Conservation (phyloP, 2,329 filamentous ascomycete species). For the Paramyrothecium roridum region DNA sequence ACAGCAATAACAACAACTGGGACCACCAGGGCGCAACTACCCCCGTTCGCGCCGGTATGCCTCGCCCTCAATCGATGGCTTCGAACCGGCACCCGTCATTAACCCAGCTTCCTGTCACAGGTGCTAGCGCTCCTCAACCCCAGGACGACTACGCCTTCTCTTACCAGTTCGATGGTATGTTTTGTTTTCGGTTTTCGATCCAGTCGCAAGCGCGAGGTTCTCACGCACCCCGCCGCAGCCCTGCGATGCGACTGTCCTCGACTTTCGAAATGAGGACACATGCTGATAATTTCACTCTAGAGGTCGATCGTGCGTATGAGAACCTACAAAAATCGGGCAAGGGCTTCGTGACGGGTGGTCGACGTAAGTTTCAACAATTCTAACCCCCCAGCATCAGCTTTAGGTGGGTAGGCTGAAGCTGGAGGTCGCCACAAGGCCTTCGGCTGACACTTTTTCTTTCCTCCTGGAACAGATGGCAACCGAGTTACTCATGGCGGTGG, state of each 20-base stretch:
- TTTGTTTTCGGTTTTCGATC: background rate
- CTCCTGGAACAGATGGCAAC: constrained; percentile 53
- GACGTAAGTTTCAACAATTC: constrained; percentile 70
- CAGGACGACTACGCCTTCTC: constrained; percentile 80
- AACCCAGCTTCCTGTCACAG: constrained; percentile 36
- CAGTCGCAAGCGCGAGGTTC: background rate
- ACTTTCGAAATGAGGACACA: background rate
- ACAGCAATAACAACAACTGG: constrained; percentile 34
- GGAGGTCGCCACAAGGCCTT: constrained; percentile 10
- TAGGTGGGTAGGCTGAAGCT: constrained; percentile 13
- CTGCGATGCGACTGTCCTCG: background rate
- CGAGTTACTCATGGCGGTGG: constrained; percentile 61
- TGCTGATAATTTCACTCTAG: constrained; percentile 44
- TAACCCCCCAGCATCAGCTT: constrained; percentile 6
- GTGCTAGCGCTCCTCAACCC: constrained; percentile 70
- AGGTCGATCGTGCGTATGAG: constrained; percentile 93
- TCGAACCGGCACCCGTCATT: background rate
- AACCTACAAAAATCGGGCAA: constrained; percentile 97
- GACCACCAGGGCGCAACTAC: constrained; percentile 40
- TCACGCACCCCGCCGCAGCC: background rate
- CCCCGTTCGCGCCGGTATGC: constrained; percentile 35
- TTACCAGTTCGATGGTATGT: constrained; percentile 86
- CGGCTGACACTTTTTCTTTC: constrained; percentile 16
- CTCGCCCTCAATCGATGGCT: background rate
- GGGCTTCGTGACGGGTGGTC: constrained; percentile 69